These are phyloP conservation scores for Talaromyces sp. DNA, from an alignment of 2,329 filamentous ascomycete species.

Conservation along the genomic window DNA sequence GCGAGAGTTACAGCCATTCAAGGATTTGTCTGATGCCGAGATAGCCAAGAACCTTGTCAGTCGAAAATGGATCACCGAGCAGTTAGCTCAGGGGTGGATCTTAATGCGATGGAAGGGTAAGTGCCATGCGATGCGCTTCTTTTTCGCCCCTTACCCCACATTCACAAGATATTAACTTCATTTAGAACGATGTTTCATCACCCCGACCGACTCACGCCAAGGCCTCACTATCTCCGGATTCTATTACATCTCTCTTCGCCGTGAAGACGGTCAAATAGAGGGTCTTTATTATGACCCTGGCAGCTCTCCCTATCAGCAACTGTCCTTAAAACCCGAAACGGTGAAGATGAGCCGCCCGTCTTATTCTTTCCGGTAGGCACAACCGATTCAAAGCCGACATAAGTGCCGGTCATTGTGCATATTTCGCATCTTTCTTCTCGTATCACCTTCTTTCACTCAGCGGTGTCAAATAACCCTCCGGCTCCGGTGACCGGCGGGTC, in stretches of 20 bases:
- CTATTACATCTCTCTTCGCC: slow-evolving; percentile 53
- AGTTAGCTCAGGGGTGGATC: slow-evolving; percentile 49
- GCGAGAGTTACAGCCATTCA: slow-evolving; percentile 53
- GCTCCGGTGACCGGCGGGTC: not conserved
- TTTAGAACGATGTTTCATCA: slow-evolving; percentile 53
- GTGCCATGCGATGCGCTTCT: slow-evolving; percentile 8
- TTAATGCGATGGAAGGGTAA: slow-evolving; percentile 56
- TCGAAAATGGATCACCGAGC: slow-evolving; percentile 47
- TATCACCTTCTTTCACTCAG: not conserved
- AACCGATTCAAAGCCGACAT: not conserved
- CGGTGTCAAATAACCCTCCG: slow-evolving; percentile 1
- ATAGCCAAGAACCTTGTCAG: slow-evolving; percentile 49
- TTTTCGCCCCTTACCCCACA: not conserved
- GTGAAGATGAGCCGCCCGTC: slow-evolving; percentile 46
- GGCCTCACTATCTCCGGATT: slow-evolving; percentile 55
- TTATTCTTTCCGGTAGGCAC: slow-evolving; percentile 44
- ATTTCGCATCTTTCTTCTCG: not conserved
- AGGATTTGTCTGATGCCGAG: slow-evolving; percentile 47
- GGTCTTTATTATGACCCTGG: slow-evolving; percentile 54
- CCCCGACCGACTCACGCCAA: slow-evolving; percentile 48
- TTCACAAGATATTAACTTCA: slow-evolving; percentile 10
- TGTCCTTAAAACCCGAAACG: slow-evolving; percentile 46
- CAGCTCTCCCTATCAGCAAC: slow-evolving; percentile 53
- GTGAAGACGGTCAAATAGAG: slow-evolving; percentile 50
- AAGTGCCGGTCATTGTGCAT: not conserved